These are phyloP conservation scores for Thelonectria rubi DNA, from an alignment of 2,329 filamentous ascomycete species.

Conservation along the genomic window DNA sequence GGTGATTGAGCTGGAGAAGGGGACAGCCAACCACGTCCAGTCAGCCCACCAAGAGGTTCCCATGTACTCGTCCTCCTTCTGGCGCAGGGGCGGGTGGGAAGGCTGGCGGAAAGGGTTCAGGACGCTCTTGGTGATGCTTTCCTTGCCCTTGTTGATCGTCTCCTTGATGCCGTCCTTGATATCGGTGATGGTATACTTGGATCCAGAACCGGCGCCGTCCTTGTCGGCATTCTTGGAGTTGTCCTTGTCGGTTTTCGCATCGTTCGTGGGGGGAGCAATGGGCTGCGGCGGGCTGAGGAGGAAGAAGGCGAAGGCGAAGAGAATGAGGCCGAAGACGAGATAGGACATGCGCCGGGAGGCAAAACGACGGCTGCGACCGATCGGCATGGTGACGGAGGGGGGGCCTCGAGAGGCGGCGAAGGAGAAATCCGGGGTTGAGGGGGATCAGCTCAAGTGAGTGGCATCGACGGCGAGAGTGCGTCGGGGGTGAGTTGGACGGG, in stretches of 20 bases:
- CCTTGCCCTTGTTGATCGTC: conserved; percentile 18
- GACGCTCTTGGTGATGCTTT: conserved; percentile 57
- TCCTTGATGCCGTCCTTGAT: conserved; percentile 48
- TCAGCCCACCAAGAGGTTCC: conserved; percentile 87
- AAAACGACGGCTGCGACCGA: conserved; percentile 60
- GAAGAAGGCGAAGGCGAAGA: conserved; percentile 65
- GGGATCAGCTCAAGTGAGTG: conserved; percentile 3
- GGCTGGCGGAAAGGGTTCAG: conserved; percentile 75
- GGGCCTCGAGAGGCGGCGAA: not conserved
- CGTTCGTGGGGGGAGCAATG: conserved; percentile 60
- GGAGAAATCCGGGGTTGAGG: not conserved
- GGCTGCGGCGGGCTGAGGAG: conserved; percentile 57
- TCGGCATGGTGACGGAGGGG: conserved; percentile 43
- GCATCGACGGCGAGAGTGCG: conserved; percentile 14
- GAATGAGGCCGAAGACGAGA: conserved; percentile 59
- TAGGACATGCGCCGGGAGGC: conserved; percentile 62
- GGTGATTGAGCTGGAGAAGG: conserved; percentile 83
- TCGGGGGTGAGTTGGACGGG: not conserved
- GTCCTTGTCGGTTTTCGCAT: conserved; percentile 42
- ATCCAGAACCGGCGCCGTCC: conserved; percentile 47
- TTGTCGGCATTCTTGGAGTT: conserved; percentile 42
- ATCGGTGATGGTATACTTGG: conserved; percentile 59
- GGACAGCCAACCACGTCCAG: conserved; percentile 85
- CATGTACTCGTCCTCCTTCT: conserved; percentile 80
- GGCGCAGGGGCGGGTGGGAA: conserved; percentile 75